A percentile compares a stretch with the other conserved stretches of the same genome.
Conservation (phyloP, 345 rosid species). For the Excoecaria cochinchinensis region DNA sequence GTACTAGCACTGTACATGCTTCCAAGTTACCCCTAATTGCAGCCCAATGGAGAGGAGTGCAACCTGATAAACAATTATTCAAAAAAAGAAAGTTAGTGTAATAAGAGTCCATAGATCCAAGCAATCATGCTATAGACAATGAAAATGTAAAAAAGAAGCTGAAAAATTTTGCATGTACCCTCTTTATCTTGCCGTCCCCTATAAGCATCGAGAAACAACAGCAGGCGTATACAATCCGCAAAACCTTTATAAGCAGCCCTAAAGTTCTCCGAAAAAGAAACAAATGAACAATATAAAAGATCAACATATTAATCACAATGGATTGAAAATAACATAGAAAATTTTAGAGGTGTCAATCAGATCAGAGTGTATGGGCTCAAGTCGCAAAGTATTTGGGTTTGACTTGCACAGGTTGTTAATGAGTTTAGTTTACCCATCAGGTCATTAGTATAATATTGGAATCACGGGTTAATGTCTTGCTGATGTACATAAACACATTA, state of each 20-base stretch:
- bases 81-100: background rate
- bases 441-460: background rate
- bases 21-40: conserved; percentile 98
- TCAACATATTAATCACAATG: conserved; percentile 7
- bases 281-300: conserved; percentile 20
- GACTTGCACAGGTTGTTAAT: background rate
- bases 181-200: conserved; percentile 98
- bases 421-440: background rate
- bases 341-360: background rate
- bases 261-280: conserved; percentile 46
- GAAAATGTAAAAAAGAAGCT: background rate
- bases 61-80: conserved; percentile 50
- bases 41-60: conserved; percentile 98
- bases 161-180: conserved; percentile 39
- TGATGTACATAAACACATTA: too few relatives aligned
- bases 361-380: background rate
- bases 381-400: background rate
- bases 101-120: background rate
- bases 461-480: too few relatives aligned
- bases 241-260: conserved; percentile 99
- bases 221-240: conserved; percentile 91
- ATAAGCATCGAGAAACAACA: conserved; percentile 85
- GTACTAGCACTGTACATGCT: conserved; percentile 96
- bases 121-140: background rate
- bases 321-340: background rate